Evolutionary conservation across 768 basidiomycete genomes (phyloP), one percentile per base, ranked within the genome.

Genomic region (Tylopilus balloui): DNA sequence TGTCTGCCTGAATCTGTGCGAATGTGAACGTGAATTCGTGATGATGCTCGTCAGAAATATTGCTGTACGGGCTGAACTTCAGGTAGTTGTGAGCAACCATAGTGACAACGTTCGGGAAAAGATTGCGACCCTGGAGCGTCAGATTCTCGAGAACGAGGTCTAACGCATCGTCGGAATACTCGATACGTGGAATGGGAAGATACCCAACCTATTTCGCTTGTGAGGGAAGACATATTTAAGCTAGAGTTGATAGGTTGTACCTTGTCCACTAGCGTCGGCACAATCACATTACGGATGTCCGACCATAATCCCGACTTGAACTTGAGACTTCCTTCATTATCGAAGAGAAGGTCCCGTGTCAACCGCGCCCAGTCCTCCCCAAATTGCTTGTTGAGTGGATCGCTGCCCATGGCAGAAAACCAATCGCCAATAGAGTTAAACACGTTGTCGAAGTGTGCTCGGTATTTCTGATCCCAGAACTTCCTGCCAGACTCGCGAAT

Each of bases 121-220:
- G 70, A 71, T 97, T 95, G 35, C 84, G 80, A 9, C 91, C 91
- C 52, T 88, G 84, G 15, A 94, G 75, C 1, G 88, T 87, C 28
- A 97, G 78, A 67, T 95, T 97, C 75, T 97, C 95, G 54, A 97
- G 81, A 50, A 95, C 89, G 37, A 96, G 78, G 58, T 96, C 94
- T 52, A 94, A 70, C 6, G 75, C 63, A 44, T 91, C 85, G 68
- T 95, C 92, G 29, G 87, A 86, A 71, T 96, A 98, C 69, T 96
- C 94, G 63, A 93, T 81, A 29, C 92, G 85, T 0, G 95, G 95
- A 55, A 98, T 94, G 7, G 92, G 92, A 47, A 94, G 63, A 59
- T 90, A 86, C 19, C 85, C 86, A 42, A 86, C 73, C 81, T 88
- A 23, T 3, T 21, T 29, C 20, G 21, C 25, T 3, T 25, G 36